phyloP scores from a whole-genome alignment of 257 asterid species.

The Solanum virginianum region DNA sequence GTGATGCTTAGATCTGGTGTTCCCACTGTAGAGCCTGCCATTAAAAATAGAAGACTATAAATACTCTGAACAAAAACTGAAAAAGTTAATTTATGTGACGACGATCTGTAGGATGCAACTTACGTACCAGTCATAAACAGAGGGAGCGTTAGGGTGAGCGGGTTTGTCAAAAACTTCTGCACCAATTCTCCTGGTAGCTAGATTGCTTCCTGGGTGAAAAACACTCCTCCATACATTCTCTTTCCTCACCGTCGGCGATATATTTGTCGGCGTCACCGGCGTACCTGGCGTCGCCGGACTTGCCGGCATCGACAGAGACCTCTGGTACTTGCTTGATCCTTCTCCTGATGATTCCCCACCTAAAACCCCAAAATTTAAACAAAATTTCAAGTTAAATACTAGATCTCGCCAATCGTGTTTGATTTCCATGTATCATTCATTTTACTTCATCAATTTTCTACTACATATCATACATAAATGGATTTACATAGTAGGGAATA shows the following conservation, averaged over 20 bases:
- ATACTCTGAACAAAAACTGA: background rate
- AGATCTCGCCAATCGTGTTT: background rate
- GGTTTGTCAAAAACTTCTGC: slow-evolving; percentile 75
- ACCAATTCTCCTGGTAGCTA: slow-evolving; percentile 59
- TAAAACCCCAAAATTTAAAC: background rate
- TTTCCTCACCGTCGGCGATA: slow-evolving; percentile 43
- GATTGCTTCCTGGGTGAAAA: slow-evolving; percentile 90
- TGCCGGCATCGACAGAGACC: slow-evolving; percentile 54
- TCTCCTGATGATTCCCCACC: slow-evolving; percentile 31
- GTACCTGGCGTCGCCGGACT: slow-evolving; percentile 43
- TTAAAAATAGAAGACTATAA: background rate
- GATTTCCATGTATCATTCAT: background rate
- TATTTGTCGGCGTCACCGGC: slow-evolving; percentile 46
- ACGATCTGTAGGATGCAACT: background rate
- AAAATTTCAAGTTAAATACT: background rate
- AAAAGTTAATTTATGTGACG: background rate
- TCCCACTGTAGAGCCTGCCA: slow-evolving; percentile 88
- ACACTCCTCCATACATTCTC: slow-evolving; percentile 98
- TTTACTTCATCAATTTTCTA: background rate
- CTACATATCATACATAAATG: background rate
- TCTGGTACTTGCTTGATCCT: slow-evolving; percentile 31
- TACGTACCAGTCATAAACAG: slow-evolving; percentile 96
- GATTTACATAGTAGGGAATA: no score
- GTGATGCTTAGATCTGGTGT: slow-evolving; percentile 72
- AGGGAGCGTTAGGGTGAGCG: slow-evolving; percentile 66